Evolutionary conservation across 495 filamentous ascomycete genomes (phyloP).

Genomic region (Penicillium silybi): DNA sequence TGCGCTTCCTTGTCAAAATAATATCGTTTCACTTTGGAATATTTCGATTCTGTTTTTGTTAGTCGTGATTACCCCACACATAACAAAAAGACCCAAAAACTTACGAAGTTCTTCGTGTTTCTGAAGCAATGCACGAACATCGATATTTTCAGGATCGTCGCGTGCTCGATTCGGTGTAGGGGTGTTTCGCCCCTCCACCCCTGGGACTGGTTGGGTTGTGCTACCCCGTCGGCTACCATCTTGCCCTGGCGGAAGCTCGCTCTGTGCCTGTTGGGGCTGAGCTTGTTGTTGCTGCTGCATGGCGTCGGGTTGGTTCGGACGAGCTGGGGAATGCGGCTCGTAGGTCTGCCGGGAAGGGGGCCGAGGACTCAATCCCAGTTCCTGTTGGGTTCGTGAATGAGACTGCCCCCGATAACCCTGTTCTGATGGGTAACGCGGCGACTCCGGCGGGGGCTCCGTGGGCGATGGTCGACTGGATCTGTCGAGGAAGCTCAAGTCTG

Average conservation of each 20-base stretch:
- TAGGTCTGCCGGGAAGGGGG: constrained; percentile 63
- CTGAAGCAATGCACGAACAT: constrained; percentile 40
- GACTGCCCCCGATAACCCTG: constrained; percentile 10
- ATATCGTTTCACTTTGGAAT: constrained; percentile 94
- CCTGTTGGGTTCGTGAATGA: constrained; percentile 13
- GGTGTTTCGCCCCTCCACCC: constrained; percentile 54
- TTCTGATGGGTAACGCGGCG: constrained; percentile 21
- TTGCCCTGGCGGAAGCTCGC: constrained; percentile 9
- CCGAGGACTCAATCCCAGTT: constrained; percentile 25
- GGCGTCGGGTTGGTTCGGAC: constrained; percentile 28
- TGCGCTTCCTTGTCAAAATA: constrained; percentile 96
- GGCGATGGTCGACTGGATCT: constrained; percentile 50
- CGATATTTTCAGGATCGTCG: constrained; percentile 51
- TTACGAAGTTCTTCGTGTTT: constrained; percentile 64
- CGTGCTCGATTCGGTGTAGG: constrained; percentile 51
- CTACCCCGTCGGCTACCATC: constrained; percentile 19
- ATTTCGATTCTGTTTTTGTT: constrained; percentile 70
- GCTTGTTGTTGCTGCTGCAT: constrained; percentile 19
- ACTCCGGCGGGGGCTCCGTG: constrained; percentile 19
- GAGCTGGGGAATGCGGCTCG: constrained; percentile 35
- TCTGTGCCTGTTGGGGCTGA: background rate
- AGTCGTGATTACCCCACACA: background rate
- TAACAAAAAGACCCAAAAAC: constrained; percentile 15
- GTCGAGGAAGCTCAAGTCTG: constrained; percentile 29
- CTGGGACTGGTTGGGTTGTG: constrained; percentile 29